Conservation (phyloP, 306 rosid genomes). For the Cajanus cajan region DNA sequence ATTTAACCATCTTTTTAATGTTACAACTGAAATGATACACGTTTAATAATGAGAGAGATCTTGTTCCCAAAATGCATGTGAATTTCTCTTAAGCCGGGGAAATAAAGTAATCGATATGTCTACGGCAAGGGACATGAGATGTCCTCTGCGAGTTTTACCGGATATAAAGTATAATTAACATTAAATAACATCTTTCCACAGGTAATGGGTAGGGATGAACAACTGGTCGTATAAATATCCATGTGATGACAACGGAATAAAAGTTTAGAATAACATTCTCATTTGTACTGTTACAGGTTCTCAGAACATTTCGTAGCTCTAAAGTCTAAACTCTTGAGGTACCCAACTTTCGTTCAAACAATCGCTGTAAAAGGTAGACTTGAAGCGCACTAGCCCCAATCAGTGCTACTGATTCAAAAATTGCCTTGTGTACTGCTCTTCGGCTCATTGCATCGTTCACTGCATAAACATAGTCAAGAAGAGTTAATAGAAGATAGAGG, state of each 20-base stretch:
- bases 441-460: conserved; percentile 88
- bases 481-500: background rate
- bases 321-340: conserved; percentile 82
- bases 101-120: background rate
- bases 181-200: conserved; percentile 20
- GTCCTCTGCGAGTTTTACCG: background rate
- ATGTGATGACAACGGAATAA: background rate
- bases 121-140: background rate
- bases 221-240: conserved; percentile 11
- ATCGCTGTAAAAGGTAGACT: conserved; percentile 72
- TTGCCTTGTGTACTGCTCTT: conserved; percentile 78
- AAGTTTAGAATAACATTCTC: conserved; percentile 10
- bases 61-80: background rate
- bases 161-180: conserved; percentile 16
- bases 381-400: conserved; percentile 78
- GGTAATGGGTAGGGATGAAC: background rate
- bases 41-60: background rate
- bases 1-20: background rate
- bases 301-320: conserved; percentile 22
- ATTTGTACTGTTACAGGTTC: conserved; percentile 31
- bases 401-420: conserved; percentile 73
- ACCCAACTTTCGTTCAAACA: conserved; percentile 81
- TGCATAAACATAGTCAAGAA: conserved; percentile 39
- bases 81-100: background rate
- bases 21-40: background rate